Evolutionary conservation across 495 filamentous ascomycete species (phyloP).

Genomic region (Cudoniella acicularis): DNA sequence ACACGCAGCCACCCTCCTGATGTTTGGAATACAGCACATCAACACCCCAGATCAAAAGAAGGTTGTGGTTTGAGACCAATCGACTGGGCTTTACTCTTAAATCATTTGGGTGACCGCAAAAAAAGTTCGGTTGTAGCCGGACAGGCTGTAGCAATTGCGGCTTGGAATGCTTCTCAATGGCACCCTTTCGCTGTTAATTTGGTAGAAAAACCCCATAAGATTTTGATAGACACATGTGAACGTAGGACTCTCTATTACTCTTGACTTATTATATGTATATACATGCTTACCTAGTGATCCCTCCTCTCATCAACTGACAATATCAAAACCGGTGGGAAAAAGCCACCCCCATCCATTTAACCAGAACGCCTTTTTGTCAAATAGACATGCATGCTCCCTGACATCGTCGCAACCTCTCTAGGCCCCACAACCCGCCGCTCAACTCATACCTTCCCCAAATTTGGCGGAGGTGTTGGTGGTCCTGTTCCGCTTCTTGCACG

Average conservation of each 20-base stretch:
- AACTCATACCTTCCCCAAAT: slow-evolving; percentile 3
- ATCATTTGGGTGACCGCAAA: too few species aligned
- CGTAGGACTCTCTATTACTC: background rate
- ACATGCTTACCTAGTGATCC: background rate
- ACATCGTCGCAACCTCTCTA: background rate
- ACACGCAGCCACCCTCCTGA: background rate
- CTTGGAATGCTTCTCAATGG: too few species aligned
- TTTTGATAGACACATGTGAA: background rate
- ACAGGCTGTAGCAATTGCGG: too few species aligned
- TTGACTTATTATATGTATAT: background rate
- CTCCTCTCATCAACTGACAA: background rate
- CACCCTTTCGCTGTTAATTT: too few species aligned
- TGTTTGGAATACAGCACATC: background rate
- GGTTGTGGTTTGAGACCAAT: too few species aligned
- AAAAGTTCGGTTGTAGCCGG: too few species aligned
- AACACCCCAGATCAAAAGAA: background rate
- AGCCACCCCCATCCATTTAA: background rate
- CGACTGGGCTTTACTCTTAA: too few species aligned
- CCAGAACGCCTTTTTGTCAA: background rate
- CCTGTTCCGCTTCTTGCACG: slow-evolving; percentile 66
- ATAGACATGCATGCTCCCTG: background rate
- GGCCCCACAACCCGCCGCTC: background rate
- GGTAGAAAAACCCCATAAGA: too few species aligned
- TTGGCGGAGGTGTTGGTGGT: slow-evolving; percentile 38
- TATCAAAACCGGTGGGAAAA: background rate